Evolutionary conservation across 192 early-diverging fungal species (phyloP).

Genomic region (Lunasporangiospora selenospora): DNA sequence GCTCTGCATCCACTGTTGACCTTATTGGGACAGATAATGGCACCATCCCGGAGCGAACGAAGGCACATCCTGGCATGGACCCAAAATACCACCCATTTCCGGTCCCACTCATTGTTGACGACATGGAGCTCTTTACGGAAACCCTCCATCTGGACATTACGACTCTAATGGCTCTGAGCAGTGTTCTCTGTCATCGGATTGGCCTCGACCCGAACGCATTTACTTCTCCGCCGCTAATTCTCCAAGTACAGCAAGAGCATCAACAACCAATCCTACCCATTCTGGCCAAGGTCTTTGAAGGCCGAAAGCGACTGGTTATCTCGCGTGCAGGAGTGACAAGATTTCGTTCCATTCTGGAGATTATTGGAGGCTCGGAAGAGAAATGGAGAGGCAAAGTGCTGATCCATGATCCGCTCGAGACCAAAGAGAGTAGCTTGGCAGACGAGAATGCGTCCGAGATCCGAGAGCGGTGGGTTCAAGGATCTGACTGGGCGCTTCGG

Average conservation of each 20-base stretch:
- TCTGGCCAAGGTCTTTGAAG: constrained; percentile 38
- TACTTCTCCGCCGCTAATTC: constrained; percentile 39
- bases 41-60: too few species aligned
- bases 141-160: constrained; percentile 56
- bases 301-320: constrained; percentile 49
- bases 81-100: constrained; percentile 13
- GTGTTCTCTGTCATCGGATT: constrained; percentile 47
- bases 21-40: too few species aligned
- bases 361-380: constrained; percentile 54
- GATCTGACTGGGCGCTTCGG: constrained; percentile 38
- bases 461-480: constrained; percentile 26
- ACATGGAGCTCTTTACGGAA: constrained; percentile 39
- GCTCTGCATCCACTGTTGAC: not conserved
- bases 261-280: constrained; percentile 38
- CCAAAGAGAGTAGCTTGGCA: too few species aligned
- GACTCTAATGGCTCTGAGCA: constrained; percentile 52
- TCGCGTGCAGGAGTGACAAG: constrained; percentile 41
- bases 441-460: constrained; percentile 8
- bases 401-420: constrained; percentile 36
- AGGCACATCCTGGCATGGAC: constrained; percentile 23
- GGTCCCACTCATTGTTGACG: constrained; percentile 24
- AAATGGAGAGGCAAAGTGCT: constrained; percentile 35
- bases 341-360: constrained; percentile 42
- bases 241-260: constrained; percentile 53
- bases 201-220: constrained; percentile 35